A percentile compares a stretch with the other conserved stretches of the same genome.
These are phyloP conservation scores for Boletus rufocinnamomeus DNA, from an alignment of 768 basidiomycete species.

Conservation along the genomic window DNA sequence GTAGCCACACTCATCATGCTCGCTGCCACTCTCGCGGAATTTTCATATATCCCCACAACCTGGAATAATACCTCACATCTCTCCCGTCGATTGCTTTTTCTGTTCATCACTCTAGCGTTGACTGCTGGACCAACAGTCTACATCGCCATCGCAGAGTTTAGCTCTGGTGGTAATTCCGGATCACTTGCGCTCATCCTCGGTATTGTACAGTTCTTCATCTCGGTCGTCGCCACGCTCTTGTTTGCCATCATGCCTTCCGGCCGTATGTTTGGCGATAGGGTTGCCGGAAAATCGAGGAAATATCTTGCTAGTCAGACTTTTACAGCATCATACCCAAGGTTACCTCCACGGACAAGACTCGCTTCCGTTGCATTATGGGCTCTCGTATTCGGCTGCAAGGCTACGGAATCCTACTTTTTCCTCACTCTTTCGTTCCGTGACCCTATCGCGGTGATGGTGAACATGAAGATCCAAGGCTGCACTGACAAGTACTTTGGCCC, in stretches of 20 bases:
- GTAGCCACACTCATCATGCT: constrained; percentile 98
- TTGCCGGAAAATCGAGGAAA: constrained; percentile 92
- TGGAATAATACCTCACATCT: constrained; percentile 99
- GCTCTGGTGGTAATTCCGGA: constrained; percentile 56
- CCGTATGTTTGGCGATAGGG: constrained; percentile 98
- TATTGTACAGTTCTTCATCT: constrained; percentile 95
- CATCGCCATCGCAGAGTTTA: constrained; percentile 80
- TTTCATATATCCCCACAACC: constrained; percentile 96
- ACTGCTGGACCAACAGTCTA: constrained; percentile 95
- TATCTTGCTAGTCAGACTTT: constrained; percentile 99
- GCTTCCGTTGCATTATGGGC: constrained; percentile 85
- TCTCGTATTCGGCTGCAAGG: constrained; percentile 95
- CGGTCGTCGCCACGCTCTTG: constrained; percentile 79
- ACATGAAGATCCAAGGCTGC: constrained; percentile 94
- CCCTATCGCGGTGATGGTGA: constrained; percentile 92
- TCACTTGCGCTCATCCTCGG: constrained; percentile 87
- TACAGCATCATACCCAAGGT: constrained; percentile 88
- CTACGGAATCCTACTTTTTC: constrained; percentile 98
- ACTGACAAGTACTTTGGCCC: constrained; percentile 83
- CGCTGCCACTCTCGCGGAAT: constrained; percentile 89
- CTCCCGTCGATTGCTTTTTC: constrained; percentile 85
- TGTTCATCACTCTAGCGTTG: constrained; percentile 85
- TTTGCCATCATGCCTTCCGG: constrained; percentile 95
- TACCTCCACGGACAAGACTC: constrained; percentile 63
- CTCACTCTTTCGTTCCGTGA: constrained; percentile 92